Evolutionary conservation across 495 filamentous ascomycete genomes (phyloP).

Genomic region (Tricharina praecox): DNA sequence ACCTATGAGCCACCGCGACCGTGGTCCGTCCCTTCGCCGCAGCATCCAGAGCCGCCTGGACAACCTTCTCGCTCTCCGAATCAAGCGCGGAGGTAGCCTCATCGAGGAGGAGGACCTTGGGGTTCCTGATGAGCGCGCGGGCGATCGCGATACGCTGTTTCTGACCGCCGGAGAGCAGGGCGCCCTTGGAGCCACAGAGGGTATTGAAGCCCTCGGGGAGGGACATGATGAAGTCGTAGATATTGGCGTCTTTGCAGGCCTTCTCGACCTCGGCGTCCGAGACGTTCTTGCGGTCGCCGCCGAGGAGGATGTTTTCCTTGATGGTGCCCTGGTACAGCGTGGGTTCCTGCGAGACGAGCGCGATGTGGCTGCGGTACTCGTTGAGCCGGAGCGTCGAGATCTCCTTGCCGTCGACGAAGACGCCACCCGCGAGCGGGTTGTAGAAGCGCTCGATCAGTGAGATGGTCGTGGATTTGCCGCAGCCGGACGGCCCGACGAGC

Average conservation of each 20-base stretch:
- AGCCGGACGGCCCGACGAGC: slow-evolving; percentile 65
- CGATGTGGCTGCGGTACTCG: slow-evolving; percentile 56
- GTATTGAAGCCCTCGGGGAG: slow-evolving; percentile 53
- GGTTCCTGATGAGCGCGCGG: slow-evolving; percentile 52
- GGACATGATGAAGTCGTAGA: slow-evolving; percentile 68
- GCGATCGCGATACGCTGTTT: slow-evolving; percentile 69
- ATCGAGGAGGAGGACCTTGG: slow-evolving; percentile 56
- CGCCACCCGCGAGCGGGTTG: slow-evolving; percentile 53
- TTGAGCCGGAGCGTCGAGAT: slow-evolving; percentile 60
- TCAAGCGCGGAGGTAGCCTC: slow-evolving; percentile 73
- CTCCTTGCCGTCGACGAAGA: slow-evolving; percentile 58
- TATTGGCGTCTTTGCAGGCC: slow-evolving; percentile 76
- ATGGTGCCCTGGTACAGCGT: slow-evolving; percentile 76
- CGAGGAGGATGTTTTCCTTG: slow-evolving; percentile 64
- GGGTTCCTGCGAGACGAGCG: slow-evolving; percentile 74
- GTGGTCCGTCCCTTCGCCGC: slow-evolving; percentile 61
- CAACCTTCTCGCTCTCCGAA: slow-evolving; percentile 65
- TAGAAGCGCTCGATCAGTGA: slow-evolving; percentile 67
- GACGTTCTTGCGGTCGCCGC: slow-evolving; percentile 41
- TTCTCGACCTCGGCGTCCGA: slow-evolving; percentile 51
- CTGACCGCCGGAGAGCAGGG: slow-evolving; percentile 65
- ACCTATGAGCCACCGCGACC: slow-evolving; percentile 59
- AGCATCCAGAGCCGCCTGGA: slow-evolving; percentile 61
- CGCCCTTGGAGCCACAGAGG: slow-evolving; percentile 57
- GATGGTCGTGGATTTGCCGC: slow-evolving; percentile 72